These are phyloP conservation scores for Sabuloglossum arenarium DNA, from an alignment of 495 filamentous ascomycete species.

Conservation along the genomic window DNA sequence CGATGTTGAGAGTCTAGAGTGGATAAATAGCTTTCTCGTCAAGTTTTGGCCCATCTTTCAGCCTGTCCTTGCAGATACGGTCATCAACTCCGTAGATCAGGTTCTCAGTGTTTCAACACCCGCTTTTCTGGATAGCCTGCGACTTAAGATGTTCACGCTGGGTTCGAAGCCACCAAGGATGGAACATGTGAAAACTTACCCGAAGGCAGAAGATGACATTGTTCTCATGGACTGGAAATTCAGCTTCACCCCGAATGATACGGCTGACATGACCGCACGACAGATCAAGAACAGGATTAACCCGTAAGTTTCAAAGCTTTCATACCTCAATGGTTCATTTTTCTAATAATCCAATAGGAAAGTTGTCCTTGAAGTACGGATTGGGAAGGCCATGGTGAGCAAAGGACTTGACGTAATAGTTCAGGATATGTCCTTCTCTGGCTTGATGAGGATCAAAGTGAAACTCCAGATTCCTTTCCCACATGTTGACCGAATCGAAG, in stretches of 20 bases:
- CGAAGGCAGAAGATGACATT: slow-evolving; percentile 83
- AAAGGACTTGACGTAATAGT: slow-evolving; percentile 96
- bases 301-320: slow-evolving; percentile 22
- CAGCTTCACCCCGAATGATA: slow-evolving; percentile 94
- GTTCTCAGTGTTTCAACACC: slow-evolving; percentile 82
- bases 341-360: slow-evolving; percentile 24
- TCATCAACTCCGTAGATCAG: slow-evolving; percentile 86
- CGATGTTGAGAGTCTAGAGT: slow-evolving; percentile 85
- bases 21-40: slow-evolving; percentile 96
- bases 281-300: slow-evolving; percentile 92
- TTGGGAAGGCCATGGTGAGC: slow-evolving; percentile 87
- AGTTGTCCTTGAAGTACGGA: slow-evolving; percentile 74
- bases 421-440: slow-evolving; percentile 87
- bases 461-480: slow-evolving; percentile 93
- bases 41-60: slow-evolving; percentile 99
- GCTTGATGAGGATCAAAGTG: slow-evolving; percentile 88
- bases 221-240: slow-evolving; percentile 99
- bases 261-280: slow-evolving; percentile 67
- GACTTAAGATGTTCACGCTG: slow-evolving; percentile 75
- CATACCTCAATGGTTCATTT: neutral
- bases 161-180: slow-evolving; percentile 88
- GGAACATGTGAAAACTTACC: slow-evolving; percentile 96
- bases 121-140: slow-evolving; percentile 79
- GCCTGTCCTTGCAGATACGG: slow-evolving; percentile 74
- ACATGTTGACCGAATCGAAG: slow-evolving; percentile 79